Base-by-base conservation (phyloP, 345 rosid genomes). In the Aegle marmelos region DNA sequence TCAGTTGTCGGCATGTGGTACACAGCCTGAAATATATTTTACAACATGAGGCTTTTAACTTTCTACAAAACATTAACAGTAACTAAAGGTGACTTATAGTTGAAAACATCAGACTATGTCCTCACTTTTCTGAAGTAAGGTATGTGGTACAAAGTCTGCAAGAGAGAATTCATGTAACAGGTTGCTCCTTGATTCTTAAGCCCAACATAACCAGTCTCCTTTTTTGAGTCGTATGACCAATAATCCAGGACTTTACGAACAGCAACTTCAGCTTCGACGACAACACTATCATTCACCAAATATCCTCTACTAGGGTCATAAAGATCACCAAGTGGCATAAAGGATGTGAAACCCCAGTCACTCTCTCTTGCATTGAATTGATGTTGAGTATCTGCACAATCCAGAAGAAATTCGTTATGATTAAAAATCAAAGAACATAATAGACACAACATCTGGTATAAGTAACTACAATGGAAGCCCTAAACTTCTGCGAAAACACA, bases 1-100 rank as follows among this genome's bases (percentile, higher is more conserved):
- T 93, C 98, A 70, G 99, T 95, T 75, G 99, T 95, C 60, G 99
- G 99, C 99, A 95, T 95, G 84, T 95, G 99, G 79, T 95, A 95
- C 63, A 95, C 99, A 57, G 99, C 98, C 98, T 95, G 90, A 78
- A 84, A 84, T 30, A 75, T 10, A 77, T 34, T 5, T 78, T 57
- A 58, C 73, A 68, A 74, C 19, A 68, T 70, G 69, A 83, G 79
- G 78, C 21, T 64, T 56, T 72, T 80, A 31, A 67, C 59, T 50
- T 39, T 68, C 30, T 69, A 60, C 67, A 58, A 62, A 53, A 27
- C 19, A 58, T 50, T 8, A 50, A 14, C 45, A 58, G 60, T 76
- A 57, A 30, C 69, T 50, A 68, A 67, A 58, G 33, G 72, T 58
- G 70, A 66, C 71, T 50, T 34, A 37, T 75, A 27, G 30, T 78